A percentile compares a stretch with the other conserved stretches of the same genome.
Evolutionary conservation across 768 basidiomycete species (phyloP).

Genomic region (Sarcodon sp.): DNA sequence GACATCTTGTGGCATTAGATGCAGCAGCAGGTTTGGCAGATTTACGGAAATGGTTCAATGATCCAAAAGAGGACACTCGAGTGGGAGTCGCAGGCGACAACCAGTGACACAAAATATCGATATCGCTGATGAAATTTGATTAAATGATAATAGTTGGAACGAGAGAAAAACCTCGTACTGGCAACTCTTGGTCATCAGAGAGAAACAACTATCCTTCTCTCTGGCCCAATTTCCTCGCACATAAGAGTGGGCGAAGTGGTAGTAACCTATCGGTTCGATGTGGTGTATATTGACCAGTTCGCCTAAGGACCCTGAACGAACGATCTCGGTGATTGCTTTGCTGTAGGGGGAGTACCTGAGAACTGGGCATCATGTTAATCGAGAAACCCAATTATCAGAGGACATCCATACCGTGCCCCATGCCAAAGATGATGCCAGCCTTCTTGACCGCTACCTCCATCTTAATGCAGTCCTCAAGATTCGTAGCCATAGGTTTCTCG

Average conservation of each 20-base stretch:
- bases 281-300: constrained; percentile 75
- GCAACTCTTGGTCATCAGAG: constrained; percentile 83
- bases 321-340: constrained; percentile 51
- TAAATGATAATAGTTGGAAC: neutral
- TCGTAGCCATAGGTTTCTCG: constrained; percentile 89
- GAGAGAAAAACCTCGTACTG: constrained; percentile 39
- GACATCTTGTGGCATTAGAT: constrained; percentile 55
- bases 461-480: constrained; percentile 52
- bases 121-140: constrained; percentile 39
- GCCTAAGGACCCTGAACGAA: constrained; percentile 62
- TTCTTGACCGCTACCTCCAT: constrained; percentile 65
- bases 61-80: constrained; percentile 78
- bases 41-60: constrained; percentile 70
- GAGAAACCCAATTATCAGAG: neutral
- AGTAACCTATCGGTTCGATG: constrained; percentile 78
- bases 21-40: constrained; percentile 57
- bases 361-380: constrained; percentile 27
- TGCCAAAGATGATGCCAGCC: constrained; percentile 66
- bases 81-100: constrained; percentile 49
- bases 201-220: constrained; percentile 61
- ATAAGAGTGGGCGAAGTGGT: constrained; percentile 83
- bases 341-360: constrained; percentile 82
- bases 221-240: constrained; percentile 76
- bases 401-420: constrained; percentile 61
- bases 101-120: constrained; percentile 76